Base-by-base conservation (phyloP, 441 rosid species). In the Breynia disticha region DNA sequence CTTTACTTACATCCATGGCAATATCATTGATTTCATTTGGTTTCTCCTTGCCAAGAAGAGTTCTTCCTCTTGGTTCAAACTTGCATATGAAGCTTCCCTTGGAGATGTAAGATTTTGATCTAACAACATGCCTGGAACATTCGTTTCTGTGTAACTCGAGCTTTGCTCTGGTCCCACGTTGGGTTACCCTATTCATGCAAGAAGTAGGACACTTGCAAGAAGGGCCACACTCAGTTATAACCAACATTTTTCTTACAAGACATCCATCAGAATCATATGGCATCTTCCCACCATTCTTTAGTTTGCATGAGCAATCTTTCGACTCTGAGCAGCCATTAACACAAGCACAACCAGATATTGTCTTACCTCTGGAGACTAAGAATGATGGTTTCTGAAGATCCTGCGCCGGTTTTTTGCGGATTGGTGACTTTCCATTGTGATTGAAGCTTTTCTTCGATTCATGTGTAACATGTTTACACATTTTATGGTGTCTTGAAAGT, bases 401-500 rank as follows among this genome's bases (percentile, higher is more conserved):
- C 8, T 28, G 35, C 8, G 35, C 35, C 0, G 8, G 35, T 3
- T 28, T 28, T 28, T 28, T 28, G 35, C 1, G 35, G 35, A 3
- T 28, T 28, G 35, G 8, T 9, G 4, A 28, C 35, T 28, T 9
- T 28, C 35, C 35, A 28, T 3, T 14, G 4, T 8, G 14, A 20
- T 19, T 50, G 16, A 10, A 3, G 16, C 0, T 50, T 14, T 50
- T 50, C 35, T 50, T 10, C 24, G 7, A n/a, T 8, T 2, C 14
- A 50, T 5, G 12, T 50, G 35, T 7, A 21, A 19, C 11, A 2
- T 13, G 15, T 21, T 17, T 8, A 17, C 28, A 2, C 8, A 45
- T 11, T 67, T 70, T 75, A 0, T 83, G 83, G 53, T 87, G 94
- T 61, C 80, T 81, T 0, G 73, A 63, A 4, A 80, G 64, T 54